Evolutionary conservation across 2,329 filamentous ascomycete species (phyloP), one percentile per base, ranked within the genome.

Genomic region (Geosmithia putterillii): DNA sequence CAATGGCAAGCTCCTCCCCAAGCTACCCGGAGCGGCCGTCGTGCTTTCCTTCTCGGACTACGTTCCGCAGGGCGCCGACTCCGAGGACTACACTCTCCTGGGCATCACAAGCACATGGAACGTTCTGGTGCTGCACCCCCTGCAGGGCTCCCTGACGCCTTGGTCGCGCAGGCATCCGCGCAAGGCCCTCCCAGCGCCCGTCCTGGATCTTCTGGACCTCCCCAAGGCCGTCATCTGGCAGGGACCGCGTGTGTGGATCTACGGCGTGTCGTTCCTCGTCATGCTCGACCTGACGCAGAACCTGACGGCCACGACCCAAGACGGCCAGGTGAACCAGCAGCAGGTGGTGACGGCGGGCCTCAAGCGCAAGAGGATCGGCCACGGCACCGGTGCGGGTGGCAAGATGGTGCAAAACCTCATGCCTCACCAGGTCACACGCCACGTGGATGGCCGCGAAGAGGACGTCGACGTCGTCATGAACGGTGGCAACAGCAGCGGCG

Each of bases 141-240:
- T 82, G n/a, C 71, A 76, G 40, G 89, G 89, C 38, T 76, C 76
- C 17, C 67, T 96, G 10, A 87, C 83, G 4, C 74, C 85, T 32
- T 98, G 92, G 92, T 87, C 86, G 8, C 76, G 86, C 50, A 75
- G 84, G 34, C 95, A 96, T 58, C 81, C 83, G 4, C 76, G 81
- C n/a, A 73, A 75, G 15, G 75, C 73, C 45, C 76, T 95, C 18
- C 92, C 88, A 0, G 68, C 71, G 3, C 75, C 84, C 40, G 90
- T 94, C 58, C 76, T 73, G 44, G 76, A 79, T 49, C 74, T 88
- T 20, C 77, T 82, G 46, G 88, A 95, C 57, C 72, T 86, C 37
- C 83, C 83, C 43, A 90, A 90, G 67, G 89, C 88, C 3, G 79
- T 81, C 21, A 61, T 95, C 35, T 96, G 90, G 89, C 84, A 94